These are phyloP conservation scores for Phalaenopsis hybrid DNA, from an alignment of 116 monocot genomes.

Conservation along the genomic window DNA sequence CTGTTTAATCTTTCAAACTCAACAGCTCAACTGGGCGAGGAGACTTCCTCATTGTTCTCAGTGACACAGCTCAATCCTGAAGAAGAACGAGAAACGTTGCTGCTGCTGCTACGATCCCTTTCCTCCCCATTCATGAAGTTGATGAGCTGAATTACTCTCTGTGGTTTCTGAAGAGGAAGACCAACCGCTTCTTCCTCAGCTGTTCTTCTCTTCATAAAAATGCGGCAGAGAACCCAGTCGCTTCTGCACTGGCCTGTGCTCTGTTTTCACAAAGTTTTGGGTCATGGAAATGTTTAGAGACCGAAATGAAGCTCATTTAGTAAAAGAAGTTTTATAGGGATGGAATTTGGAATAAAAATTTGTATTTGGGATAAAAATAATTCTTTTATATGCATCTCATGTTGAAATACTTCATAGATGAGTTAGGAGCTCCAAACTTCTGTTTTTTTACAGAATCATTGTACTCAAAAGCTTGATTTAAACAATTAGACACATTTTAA, in stretches of 20 bases:
- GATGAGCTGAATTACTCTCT: neutral
- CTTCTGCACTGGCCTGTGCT: neutral
- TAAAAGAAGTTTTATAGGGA: too few relatives aligned
- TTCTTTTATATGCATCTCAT: too few relatives aligned
- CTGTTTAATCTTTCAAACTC: neutral
- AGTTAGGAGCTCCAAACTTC: too few relatives aligned
- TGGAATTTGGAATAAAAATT: too few relatives aligned
- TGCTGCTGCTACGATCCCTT: neutral
- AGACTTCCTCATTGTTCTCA: conserved; percentile 12
- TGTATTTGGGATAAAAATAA: too few relatives aligned
- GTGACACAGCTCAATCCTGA: conserved; percentile 43
- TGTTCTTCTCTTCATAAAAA: conserved; percentile 51
- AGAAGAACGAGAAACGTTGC: neutral
- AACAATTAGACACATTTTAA: too few relatives aligned
- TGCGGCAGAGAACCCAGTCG: conserved; percentile 63
- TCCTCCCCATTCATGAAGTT: neutral
- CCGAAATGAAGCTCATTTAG: too few relatives aligned
- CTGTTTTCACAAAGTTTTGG: neutral
- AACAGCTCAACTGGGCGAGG: neutral
- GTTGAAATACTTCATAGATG: too few relatives aligned
- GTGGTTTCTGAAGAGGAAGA: conserved; percentile 29
- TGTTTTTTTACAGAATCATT: too few relatives aligned
- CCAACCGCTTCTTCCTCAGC: conserved; percentile 6
- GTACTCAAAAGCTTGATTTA: too few relatives aligned
- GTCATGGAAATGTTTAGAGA: too few relatives aligned